Conservation (phyloP, 108 stramenopile species). For the Skeletonema tropicum region DNA sequence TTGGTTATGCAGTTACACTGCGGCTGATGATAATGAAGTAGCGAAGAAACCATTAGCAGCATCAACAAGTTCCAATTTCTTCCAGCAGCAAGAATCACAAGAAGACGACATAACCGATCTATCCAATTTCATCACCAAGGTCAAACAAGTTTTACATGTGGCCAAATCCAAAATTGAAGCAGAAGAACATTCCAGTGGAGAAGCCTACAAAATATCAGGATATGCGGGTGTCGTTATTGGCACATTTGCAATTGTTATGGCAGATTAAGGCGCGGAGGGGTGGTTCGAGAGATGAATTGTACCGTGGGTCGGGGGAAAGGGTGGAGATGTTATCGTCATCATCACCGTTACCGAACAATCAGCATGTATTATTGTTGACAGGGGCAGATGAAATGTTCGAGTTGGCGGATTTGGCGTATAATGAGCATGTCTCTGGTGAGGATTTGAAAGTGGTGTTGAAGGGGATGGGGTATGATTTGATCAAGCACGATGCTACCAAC, state of each 20-base stretch:
- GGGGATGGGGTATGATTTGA: constrained; percentile 22
- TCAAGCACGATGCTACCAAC: constrained; percentile 32
- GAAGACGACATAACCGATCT: constrained; percentile 19
- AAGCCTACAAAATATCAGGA: constrained; percentile 9
- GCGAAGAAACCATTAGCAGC: neutral
- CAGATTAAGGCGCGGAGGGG: constrained; percentile 31
- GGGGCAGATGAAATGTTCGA: constrained; percentile 49
- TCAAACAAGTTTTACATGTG: constrained; percentile 9
- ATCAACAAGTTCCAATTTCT: neutral
- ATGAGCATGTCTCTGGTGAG: constrained; percentile 27
- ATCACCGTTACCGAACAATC: neutral
- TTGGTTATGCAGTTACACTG: neutral
- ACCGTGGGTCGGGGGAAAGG: constrained; percentile 16
- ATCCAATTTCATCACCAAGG: constrained; percentile 27
- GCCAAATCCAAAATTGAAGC: constrained; percentile 24
- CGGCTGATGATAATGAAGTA: neutral
- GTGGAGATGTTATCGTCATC: neutral
- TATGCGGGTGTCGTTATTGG: constrained; percentile 15
- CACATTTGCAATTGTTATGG: constrained; percentile 27
- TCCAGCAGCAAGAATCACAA: no score
- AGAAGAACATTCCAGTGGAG: neutral
- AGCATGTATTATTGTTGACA: constrained; percentile 9
- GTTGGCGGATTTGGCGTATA: constrained; percentile 60
- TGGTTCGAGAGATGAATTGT: constrained; percentile 25
- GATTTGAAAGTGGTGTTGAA: constrained; percentile 16